These are phyloP conservation scores for Fusarium tricinctum DNA, from an alignment of 2,329 filamentous ascomycete species.

Conservation along the genomic window DNA sequence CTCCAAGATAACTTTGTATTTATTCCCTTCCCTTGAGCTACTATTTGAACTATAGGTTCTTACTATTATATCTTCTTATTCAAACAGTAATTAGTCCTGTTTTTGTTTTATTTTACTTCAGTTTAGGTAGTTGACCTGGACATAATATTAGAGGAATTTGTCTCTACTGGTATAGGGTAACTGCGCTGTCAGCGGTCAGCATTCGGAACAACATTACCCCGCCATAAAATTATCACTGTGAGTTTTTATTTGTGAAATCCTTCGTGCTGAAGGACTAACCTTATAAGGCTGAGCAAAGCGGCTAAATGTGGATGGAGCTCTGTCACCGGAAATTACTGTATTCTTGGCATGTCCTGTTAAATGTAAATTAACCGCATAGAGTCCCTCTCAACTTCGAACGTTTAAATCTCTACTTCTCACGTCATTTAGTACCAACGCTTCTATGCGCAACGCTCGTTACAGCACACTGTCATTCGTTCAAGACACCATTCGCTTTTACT, in stretches of 20 bases:
- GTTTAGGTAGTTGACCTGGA: too few species aligned
- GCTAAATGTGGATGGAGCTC: background rate
- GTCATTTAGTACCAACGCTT: background rate
- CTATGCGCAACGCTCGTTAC: background rate
- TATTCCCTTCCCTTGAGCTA: too few species aligned
- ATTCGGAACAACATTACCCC: background rate
- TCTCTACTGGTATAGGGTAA: too few species aligned
- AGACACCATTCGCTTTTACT: background rate
- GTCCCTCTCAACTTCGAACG: background rate
- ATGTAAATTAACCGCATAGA: background rate
- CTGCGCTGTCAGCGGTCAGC: too few species aligned
- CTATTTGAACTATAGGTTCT: too few species aligned
- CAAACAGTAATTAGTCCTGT: too few species aligned
- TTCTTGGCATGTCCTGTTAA: background rate
- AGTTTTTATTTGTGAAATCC: too few species aligned
- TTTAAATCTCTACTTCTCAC: background rate
- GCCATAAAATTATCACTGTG: background rate
- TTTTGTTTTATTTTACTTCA: too few species aligned
- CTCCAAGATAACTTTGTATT: too few species aligned
- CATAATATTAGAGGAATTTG: too few species aligned
- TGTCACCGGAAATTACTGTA: background rate
- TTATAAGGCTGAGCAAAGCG: background rate
- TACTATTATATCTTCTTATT: too few species aligned
- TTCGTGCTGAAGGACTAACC: background rate
- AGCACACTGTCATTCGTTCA: conserved; percentile 3